phyloP scores from a whole-genome alignment of 352 stramenopile genomes.

The Phytophthora foliorum region DNA sequence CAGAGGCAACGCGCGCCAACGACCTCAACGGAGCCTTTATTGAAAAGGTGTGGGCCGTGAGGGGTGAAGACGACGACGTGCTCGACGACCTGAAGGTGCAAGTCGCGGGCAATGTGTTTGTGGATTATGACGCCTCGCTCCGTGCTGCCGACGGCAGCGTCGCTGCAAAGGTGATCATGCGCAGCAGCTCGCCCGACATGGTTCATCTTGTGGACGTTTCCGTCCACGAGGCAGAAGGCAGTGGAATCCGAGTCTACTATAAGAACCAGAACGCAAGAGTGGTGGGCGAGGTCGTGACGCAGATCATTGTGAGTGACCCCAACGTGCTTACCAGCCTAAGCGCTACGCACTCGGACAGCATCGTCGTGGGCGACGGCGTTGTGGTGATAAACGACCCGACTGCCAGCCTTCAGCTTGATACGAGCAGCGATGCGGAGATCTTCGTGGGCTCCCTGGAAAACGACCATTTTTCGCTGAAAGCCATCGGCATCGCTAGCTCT shows the following conservation, averaged over 20 bases:
- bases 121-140: constrained; percentile 48
- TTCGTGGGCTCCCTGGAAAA: constrained; percentile 25
- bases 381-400: constrained; percentile 46
- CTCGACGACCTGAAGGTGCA: constrained; percentile 36
- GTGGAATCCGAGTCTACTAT: constrained; percentile 45
- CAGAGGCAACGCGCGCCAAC: constrained; percentile 9
- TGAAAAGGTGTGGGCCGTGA: constrained; percentile 47
- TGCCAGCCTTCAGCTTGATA: constrained; percentile 30
- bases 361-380: constrained; percentile 46
- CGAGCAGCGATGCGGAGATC: constrained; percentile 30
- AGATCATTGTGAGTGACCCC: constrained; percentile 37
- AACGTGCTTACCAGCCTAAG: constrained; percentile 29
- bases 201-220: constrained; percentile 45
- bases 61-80: constrained; percentile 9
- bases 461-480: constrained; percentile 20
- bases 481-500: constrained; percentile 26
- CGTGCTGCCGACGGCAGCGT: constrained; percentile 8
- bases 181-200: constrained; percentile 38
- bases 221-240: constrained; percentile 31
- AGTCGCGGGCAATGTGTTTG: constrained; percentile 50
- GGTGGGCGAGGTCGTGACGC: constrained; percentile 40
- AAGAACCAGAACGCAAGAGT: constrained; percentile 52
- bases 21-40: constrained; percentile 22
- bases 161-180: constrained; percentile 40
- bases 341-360: constrained; percentile 19